Evolutionary conservation across 2,329 filamentous ascomycete species (phyloP), one percentile per base, ranked within the genome.

Genomic region (Trichocomaceae sp.): DNA sequence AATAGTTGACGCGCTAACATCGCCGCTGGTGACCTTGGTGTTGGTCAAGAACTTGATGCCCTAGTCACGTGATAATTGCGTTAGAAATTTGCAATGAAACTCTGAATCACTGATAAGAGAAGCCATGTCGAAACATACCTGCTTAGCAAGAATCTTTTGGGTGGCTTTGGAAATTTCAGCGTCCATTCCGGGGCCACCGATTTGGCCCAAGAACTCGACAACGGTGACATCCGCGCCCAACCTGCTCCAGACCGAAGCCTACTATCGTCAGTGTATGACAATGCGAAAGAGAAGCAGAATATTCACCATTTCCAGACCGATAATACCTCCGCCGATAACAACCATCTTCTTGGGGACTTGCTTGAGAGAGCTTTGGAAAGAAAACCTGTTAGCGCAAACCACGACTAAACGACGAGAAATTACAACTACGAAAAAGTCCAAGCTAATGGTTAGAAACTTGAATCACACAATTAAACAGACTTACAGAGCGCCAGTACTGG

Each of bases 181-280:
- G 71, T 99, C 93, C 93, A 99, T 99, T 65, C 93, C 93, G 48
- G 93, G 93, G 56, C 93, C 93, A 75, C 93, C 93, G 63, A 99
- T 97, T 79, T 96, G 91, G 67, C 86, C 84, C 55, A 99, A 80
- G 77, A 93, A 99, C 77, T 99, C 93, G 56, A 99, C 91, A 57
- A 99, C 91, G 59, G 93, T 99, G 58, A 99, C 93, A 76, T 97
- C 89, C 61, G 90, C 75, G 60, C 93, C 93, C 59, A 99, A 81
- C 67, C 93, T 84, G 58, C 90, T 96, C 93, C 93, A 99, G 52
- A 99, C 93, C 52, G 92, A 97, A 61, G 79, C 84, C 81, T 83
- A 63, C 23, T 50, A 54, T 33, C 22, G 51, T 59, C 52, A 63
- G 55, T 17, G 20, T 19, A 47, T 15, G 9, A 6, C 17, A 10